Evolutionary conservation across 352 stramenopile species (phyloP), one percentile per base, ranked within the genome.

Genomic region (Thalassiosira delicatula): DNA sequence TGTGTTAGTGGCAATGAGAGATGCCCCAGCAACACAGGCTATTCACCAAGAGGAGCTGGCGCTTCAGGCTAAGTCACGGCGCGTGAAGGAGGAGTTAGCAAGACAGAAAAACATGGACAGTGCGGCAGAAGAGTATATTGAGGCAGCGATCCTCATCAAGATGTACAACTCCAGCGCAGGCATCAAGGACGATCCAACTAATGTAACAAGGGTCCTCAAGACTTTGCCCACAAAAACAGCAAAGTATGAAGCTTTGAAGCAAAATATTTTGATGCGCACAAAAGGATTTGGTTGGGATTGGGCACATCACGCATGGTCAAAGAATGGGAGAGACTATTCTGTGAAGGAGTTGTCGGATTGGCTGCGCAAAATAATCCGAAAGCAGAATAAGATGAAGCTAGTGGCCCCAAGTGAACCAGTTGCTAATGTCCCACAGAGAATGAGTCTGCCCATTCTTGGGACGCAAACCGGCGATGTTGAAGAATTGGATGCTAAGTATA

Each of bases 221-320:
- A 65, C 44, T 17, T 21, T 80, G n/a, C 57, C 30, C 32, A 37
- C 49, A 11, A 27, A 66, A 17, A 60, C 23, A 25, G 63, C 63
- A 51, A 61, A 62, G 46, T 49, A 49, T 19, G 30, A 65, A 19
- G 57, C 59, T 25, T 37, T 79, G 56, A 79, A 79, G 32, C 35
- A 33, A 17, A 79, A 73, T n/a, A 79, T 79, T 29, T 23, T 32
- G 4, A 79, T 79, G 33, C 61, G 70, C 25, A 37, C 73, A 27
- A 79, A 74, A 19, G 70, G 70, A 33, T 72, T 79, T 32, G 62
- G 70, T 33, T 79, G 70, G 70, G 53, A 74, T 19, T 73, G 60
- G 46, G 57, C 17, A 54, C 25, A 44, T 37, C 56, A 78, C 59
- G 17, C 65, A 29, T 82, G 74, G 74, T 70, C 63, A n/a, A 70